Conservation (phyloP, 2,329 filamentous ascomycete genomes). For the Byssoonygena ceratinophila region DNA sequence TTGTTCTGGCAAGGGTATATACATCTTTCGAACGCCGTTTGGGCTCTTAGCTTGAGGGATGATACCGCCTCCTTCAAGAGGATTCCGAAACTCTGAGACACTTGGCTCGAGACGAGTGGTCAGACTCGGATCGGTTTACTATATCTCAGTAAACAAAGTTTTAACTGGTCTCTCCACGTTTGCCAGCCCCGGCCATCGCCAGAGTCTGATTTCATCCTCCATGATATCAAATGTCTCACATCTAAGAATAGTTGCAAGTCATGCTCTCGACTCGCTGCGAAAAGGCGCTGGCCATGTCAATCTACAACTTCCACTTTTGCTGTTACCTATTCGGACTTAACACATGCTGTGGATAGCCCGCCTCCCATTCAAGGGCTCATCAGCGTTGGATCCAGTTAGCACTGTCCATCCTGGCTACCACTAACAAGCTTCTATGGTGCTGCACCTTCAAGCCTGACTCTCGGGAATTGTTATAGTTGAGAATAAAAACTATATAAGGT, state of each 20-base stretch:
- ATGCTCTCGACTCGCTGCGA: not conserved
- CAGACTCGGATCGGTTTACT: not conserved
- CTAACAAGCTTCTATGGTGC: not conserved
- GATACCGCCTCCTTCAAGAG: not conserved
- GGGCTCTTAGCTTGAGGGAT: not conserved
- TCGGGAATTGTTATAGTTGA: too few relatives aligned
- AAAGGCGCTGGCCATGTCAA: not conserved
- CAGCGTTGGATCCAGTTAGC: not conserved
- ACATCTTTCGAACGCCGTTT: not conserved
- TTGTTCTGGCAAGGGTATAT: not conserved
- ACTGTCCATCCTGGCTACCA: not conserved
- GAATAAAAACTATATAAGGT: conserved; percentile 1
- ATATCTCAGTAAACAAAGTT: not conserved
- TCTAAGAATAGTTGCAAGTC: conserved; percentile 3
- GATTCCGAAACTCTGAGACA: not conserved
- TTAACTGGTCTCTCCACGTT: not conserved
- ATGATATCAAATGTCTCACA: not conserved
- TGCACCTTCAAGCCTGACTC: too few relatives aligned
- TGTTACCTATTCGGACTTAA: not conserved
- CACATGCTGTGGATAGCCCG: not conserved
- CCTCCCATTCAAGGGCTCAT: not conserved
- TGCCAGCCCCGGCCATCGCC: not conserved
- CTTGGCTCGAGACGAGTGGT: conserved; percentile 3
- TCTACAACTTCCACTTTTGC: not conserved
- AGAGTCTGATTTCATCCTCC: not conserved